These are phyloP conservation scores for Penicillium hordei DNA, from an alignment of 2,329 filamentous ascomycete species.

Conservation along the genomic window DNA sequence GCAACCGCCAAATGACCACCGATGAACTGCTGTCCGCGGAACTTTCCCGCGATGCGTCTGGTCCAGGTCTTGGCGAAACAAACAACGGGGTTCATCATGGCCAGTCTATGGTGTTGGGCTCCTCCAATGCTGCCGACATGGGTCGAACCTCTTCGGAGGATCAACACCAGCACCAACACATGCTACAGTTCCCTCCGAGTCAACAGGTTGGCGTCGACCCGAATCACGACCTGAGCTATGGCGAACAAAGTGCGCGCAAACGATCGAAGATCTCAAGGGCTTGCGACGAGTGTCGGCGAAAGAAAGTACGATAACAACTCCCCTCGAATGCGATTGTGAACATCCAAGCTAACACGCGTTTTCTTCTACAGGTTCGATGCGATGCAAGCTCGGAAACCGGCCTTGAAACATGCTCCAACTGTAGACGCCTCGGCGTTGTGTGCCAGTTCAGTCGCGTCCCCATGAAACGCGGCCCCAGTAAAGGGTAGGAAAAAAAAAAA, in stretches of 20 bases:
- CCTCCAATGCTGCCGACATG: conserved; percentile 40
- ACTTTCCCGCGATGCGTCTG: conserved; percentile 48
- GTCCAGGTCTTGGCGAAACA: conserved; percentile 44
- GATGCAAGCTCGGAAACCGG: conserved; percentile 75
- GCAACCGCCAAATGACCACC: conserved; percentile 46
- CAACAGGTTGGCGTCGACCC: conserved; percentile 48
- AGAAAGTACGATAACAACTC: conserved; percentile 57
- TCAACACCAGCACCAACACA: conserved; percentile 42
- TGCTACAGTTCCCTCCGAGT: conserved; percentile 45
- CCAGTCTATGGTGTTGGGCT: conserved; percentile 42
- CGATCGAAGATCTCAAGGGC: conserved; percentile 83
- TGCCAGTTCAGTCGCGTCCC: conserved; percentile 86
- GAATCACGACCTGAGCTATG: conserved; percentile 51
- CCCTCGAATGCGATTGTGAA: conserved; percentile 17
- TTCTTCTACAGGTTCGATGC: conserved; percentile 65
- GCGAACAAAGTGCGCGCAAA: conserved; percentile 68
- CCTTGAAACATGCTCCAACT: conserved; percentile 76
- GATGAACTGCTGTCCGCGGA: conserved; percentile 52
- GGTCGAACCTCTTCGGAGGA: conserved; percentile 40
- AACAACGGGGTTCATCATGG: conserved; percentile 43
- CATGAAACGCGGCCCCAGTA: conserved; percentile 84
- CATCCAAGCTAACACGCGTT: conserved; percentile 21
- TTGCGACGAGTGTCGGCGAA: conserved; percentile 84
- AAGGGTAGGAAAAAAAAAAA: conserved; percentile 59
- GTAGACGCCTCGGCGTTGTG: conserved; percentile 69